phyloP scores from a whole-genome alignment of 2,329 filamentous ascomycete genomes.

The Neofusicoccum ribis region DNA sequence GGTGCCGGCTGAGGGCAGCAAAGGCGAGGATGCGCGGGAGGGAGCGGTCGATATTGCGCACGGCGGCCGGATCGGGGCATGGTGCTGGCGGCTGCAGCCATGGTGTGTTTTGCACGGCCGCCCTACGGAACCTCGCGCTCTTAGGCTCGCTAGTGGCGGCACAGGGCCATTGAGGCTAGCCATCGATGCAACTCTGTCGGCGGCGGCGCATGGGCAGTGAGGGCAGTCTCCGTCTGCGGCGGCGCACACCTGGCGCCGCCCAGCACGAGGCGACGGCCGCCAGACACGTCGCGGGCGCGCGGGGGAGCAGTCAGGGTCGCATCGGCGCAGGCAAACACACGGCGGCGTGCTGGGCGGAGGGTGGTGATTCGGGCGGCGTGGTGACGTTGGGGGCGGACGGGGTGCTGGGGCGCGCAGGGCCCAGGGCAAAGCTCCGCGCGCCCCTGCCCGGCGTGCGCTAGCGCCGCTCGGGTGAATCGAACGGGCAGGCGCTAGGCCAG shows the following conservation, averaged over 20 bases:
- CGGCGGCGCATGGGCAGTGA: not conserved
- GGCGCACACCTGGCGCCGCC: not conserved
- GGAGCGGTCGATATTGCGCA: constrained; percentile 8
- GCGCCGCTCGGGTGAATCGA: not conserved
- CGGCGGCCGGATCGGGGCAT: not conserved
- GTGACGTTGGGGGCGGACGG: not conserved
- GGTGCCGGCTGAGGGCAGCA: not conserved
- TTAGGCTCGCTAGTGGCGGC: not conserved
- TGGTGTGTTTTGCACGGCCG: not conserved
- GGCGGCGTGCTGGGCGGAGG: not conserved
- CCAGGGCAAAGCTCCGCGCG: not conserved
- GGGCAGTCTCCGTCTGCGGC: not conserved
- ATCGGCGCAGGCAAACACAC: not conserved
- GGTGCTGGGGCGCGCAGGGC: not conserved
- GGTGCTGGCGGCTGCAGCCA: not conserved
- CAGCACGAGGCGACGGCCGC: not conserved
- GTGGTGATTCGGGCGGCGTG: not conserved
- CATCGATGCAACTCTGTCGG: not conserved
- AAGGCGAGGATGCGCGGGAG: not conserved
- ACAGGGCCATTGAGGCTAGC: not conserved
- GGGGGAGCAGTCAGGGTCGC: not conserved
- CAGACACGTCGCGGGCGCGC: not conserved
- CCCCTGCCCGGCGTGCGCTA: not conserved
- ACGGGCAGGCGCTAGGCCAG: constrained; percentile 1
- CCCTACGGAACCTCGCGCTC: not conserved